Evolutionary conservation across 192 early-diverging fungal species (phyloP), one percentile per base, ranked within the genome.

Genomic region (Backusella tarrabulga): DNA sequence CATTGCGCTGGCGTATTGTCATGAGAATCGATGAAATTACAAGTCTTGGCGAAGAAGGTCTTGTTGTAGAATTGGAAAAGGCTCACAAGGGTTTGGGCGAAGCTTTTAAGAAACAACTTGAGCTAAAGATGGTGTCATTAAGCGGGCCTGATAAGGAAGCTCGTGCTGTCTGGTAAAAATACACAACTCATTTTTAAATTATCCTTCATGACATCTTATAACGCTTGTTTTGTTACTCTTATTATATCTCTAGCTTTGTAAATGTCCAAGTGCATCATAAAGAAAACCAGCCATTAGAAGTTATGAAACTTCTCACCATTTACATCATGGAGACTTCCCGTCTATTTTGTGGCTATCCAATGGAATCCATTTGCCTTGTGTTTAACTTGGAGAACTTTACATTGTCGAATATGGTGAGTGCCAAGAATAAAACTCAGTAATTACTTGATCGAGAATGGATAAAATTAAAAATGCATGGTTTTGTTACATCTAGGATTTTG

Each of bases 341-440:
- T 34, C 79, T 90, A 75, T 83, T 94, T 69, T 86, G 91, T 35
- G 75, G 80, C 56, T 85, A 89, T 42, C 93, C 93, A 9, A 81
- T 92, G 44, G 93, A 94, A 80, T 90, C 91, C 29, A 86, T 87
- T 2, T 90, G 89, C 70, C 72, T 96, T 52, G 83, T 97, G 21
- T 94, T 96, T 75, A 93, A 97, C 77, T 86, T 95, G 72, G 91
- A 88, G n/a, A 89, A 89, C 9, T 94, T 96, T 75, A 84, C 90
- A 12, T 71, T 96, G 76, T 75, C 83, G 23, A 95, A 95, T 79
- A 91, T 95, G 85, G 78, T 79, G 42, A 52, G 66, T 73, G 38
- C 9, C 8, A 40, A 40, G 67, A 71, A 17, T 54, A 63, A 23
- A 68, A 21, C 66, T 77, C 26, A 34, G n/a, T 8, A 8, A 19